Conservation (phyloP, 192 early-diverging fungal genomes). For the Entomortierella parvispora region DNA sequence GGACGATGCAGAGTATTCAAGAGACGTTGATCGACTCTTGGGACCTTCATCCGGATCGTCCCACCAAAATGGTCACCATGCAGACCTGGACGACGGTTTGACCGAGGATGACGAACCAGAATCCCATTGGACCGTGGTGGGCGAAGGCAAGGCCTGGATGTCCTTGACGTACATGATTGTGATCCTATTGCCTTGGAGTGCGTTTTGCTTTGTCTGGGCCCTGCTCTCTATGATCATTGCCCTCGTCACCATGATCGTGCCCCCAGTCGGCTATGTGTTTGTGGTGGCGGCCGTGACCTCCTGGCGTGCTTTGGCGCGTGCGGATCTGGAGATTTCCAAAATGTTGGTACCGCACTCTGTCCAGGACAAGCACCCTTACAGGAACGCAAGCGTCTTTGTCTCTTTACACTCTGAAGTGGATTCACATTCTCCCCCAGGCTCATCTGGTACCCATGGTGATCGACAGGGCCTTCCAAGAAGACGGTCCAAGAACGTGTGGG, state of each 20-base stretch:
- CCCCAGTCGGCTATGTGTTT: constrained; percentile 27
- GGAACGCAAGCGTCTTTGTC: constrained; percentile 11
- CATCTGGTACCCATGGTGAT: too few species aligned
- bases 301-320: constrained; percentile 38
- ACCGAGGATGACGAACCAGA: constrained; percentile 23
- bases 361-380: constrained; percentile 9
- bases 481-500: constrained; percentile 25
- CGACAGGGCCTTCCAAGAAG: too few species aligned
- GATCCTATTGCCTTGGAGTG: constrained; percentile 22
- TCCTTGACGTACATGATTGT: constrained; percentile 11
- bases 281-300: constrained; percentile 32
- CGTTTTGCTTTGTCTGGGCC: constrained; percentile 43
- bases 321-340: constrained; percentile 19
- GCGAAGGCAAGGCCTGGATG: constrained; percentile 26
- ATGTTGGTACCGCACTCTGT: constrained; percentile 10
- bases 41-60: too few species aligned
- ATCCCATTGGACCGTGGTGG: constrained; percentile 25
- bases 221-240: constrained; percentile 14
- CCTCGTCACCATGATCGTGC: constrained; percentile 18
- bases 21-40: constrained; percentile 34
- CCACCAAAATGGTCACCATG: not conserved
- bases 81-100: not conserved
- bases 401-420: not conserved
- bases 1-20: constrained; percentile 27
- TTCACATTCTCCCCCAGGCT: too few species aligned